Evolutionary conservation across 495 filamentous ascomycete genomes (phyloP).

Genomic region (Hyaloscypha bicolor): DNA sequence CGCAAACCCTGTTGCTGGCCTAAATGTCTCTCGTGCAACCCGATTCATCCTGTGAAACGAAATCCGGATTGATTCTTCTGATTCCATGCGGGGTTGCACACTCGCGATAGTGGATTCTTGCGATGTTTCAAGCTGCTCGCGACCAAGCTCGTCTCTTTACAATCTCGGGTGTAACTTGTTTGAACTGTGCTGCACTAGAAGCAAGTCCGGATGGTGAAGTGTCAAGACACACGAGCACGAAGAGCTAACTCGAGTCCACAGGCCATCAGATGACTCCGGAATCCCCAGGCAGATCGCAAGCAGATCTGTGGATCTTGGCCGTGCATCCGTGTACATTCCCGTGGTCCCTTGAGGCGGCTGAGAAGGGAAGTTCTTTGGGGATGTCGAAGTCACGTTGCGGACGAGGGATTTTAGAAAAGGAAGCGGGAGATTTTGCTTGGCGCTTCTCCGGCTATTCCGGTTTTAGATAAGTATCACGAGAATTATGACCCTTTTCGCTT

Average conservation of each 20-base stretch:
- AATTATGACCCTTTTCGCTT: not conserved
- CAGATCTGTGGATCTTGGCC: not conserved
- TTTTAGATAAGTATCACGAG: not conserved
- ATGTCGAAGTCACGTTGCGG: not conserved
- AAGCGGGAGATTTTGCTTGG: not conserved
- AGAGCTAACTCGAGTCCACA: not conserved
- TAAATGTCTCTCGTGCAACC: too few relatives aligned
- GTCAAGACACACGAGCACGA: too few relatives aligned
- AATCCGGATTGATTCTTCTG: not conserved
- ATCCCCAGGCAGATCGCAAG: not conserved
- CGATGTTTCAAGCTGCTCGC: not conserved
- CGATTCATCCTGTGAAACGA: not conserved
- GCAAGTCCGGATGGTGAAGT: not conserved
- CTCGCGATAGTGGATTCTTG: not conserved
- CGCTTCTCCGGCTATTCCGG: not conserved
- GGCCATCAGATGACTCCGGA: not conserved
- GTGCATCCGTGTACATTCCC: not conserved
- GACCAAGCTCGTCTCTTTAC: not conserved
- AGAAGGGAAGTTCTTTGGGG: not conserved
- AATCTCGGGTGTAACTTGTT: not conserved
- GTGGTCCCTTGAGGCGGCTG: not conserved
- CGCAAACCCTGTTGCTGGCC: too few relatives aligned
- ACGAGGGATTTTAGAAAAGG: not conserved
- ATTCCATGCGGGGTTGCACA: not conserved
- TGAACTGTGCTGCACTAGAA: not conserved